Conservation (phyloP, 2,329 filamentous ascomycete genomes). For the Calonectria fujianensis region DNA sequence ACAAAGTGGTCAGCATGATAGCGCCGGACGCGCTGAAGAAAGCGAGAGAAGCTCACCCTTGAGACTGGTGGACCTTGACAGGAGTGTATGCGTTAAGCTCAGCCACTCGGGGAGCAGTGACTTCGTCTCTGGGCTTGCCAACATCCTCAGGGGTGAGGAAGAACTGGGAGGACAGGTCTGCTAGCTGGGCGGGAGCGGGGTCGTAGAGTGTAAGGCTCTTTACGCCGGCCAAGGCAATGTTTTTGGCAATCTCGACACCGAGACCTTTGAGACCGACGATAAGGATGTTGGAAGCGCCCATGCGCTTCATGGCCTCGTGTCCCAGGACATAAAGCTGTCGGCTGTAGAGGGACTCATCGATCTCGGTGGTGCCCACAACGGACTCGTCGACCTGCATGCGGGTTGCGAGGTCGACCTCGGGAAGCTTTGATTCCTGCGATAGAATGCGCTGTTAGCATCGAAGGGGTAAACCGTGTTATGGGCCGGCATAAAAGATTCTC, state of each 20-base stretch:
- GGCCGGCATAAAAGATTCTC: neutral
- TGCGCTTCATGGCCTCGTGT: conserved; percentile 96
- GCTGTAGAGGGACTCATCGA: conserved; percentile 84
- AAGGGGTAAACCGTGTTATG: neutral
- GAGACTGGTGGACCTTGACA: conserved; percentile 82
- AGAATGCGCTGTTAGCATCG: conserved; percentile 38
- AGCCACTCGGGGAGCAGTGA: conserved; percentile 91
- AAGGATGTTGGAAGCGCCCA: conserved; percentile 96
- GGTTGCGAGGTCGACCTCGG: conserved; percentile 78
- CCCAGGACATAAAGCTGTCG: conserved; percentile 83
- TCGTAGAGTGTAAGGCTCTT: conserved; percentile 97
- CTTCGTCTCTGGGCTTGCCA: conserved; percentile 91
- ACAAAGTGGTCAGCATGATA: conserved; percentile 50
- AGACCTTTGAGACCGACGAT: conserved; percentile 94
- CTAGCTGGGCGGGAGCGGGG: conserved; percentile 86
- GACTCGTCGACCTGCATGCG: conserved; percentile 80
- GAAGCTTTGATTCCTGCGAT: conserved; percentile 70
- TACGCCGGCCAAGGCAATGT: conserved; percentile 97
- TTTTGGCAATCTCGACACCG: conserved; percentile 98
- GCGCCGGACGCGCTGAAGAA: conserved; percentile 23
- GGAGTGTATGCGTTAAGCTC: conserved; percentile 98
- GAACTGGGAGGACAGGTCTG: conserved; percentile 97
- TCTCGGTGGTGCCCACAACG: conserved; percentile 73
- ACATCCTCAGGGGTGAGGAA: conserved; percentile 93
- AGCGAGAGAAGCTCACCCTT: conserved; percentile 64